phyloP scores from a whole-genome alignment of 2,329 filamentous ascomycete species.

The Neofusicoccum sp. region DNA sequence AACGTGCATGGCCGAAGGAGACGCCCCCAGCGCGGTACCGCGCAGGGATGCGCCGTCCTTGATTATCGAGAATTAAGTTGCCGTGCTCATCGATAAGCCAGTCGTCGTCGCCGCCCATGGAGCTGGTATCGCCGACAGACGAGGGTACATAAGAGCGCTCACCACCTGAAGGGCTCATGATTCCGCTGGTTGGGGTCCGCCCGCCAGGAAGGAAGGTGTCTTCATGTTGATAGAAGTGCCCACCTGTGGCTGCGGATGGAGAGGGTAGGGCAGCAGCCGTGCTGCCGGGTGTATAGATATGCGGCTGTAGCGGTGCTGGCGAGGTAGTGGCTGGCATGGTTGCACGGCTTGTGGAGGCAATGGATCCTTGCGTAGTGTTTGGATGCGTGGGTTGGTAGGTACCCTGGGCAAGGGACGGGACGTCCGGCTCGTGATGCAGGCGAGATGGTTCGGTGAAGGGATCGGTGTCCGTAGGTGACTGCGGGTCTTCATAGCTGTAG shows the following conservation, averaged over 20 bases:
- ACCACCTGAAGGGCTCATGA: not conserved
- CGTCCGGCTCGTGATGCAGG: slow-evolving; percentile 30
- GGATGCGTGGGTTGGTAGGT: slow-evolving; percentile 22
- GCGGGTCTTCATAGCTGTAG: slow-evolving; percentile 51
- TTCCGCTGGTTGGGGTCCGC: slow-evolving; percentile 8
- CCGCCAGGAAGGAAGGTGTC: slow-evolving; percentile 34
- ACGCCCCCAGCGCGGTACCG: slow-evolving; percentile 20
- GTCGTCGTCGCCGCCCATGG: slow-evolving; percentile 36
- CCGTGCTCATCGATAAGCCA: slow-evolving; percentile 37
- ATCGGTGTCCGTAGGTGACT: slow-evolving; percentile 59
- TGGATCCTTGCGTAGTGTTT: slow-evolving; percentile 25
- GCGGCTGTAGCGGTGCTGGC: slow-evolving; percentile 17
- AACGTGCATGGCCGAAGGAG: not conserved
- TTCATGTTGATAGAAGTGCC: slow-evolving; percentile 40
- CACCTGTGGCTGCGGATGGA: slow-evolving; percentile 25
- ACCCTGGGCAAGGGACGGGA: slow-evolving; percentile 32
- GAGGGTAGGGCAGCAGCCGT: slow-evolving; percentile 18
- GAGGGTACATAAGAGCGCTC: slow-evolving; percentile 38
- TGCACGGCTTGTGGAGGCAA: not conserved
- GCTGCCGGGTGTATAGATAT: slow-evolving; percentile 11
- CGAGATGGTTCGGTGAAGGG: slow-evolving; percentile 55
- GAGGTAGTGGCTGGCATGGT: not conserved
- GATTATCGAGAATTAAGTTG: slow-evolving; percentile 36
- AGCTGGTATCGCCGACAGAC: slow-evolving; percentile 30
- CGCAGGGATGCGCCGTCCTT: slow-evolving; percentile 33